phyloP scores from a whole-genome alignment of 495 filamentous ascomycete species.

The Xylaria curta region DNA sequence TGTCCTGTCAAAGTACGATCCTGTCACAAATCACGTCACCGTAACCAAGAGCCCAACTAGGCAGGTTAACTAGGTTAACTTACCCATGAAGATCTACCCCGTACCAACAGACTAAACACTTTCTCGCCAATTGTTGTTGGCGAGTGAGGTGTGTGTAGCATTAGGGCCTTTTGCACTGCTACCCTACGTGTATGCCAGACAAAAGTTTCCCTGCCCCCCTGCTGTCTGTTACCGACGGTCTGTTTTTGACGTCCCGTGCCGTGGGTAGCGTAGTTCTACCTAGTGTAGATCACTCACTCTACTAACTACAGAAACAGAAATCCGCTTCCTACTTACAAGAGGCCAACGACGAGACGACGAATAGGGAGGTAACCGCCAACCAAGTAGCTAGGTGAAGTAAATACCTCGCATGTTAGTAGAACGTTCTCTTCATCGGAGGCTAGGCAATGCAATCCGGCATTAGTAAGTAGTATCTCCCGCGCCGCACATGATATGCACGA shows the following conservation, averaged over 20 bases:
- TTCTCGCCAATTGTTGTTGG: not conserved
- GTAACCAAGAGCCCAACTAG: not conserved
- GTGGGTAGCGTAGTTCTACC: not conserved
- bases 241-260: conserved; percentile 13
- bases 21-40: conserved; percentile 27
- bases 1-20: not conserved
- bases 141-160: not conserved
- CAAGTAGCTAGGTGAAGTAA: not conserved
- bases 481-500: not conserved
- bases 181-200: not conserved
- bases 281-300: conserved; percentile 3
- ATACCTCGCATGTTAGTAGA: not conserved
- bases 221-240: conserved; percentile 19
- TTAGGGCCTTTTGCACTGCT: conserved; percentile 7
- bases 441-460: conserved; percentile 4
- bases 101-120: not conserved
- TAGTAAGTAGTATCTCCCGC: not conserved
- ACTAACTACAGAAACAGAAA: not conserved
- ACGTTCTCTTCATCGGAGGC: not conserved
- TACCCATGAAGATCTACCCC: not conserved
- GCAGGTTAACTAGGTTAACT: conserved; percentile 1
- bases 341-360: not conserved
- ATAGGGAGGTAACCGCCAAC: not conserved
- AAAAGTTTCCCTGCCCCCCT: not conserved
- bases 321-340: not conserved